Conservation (phyloP, 1,284 basidiomycete species). For the Microstroma glucosiphilum region DNA sequence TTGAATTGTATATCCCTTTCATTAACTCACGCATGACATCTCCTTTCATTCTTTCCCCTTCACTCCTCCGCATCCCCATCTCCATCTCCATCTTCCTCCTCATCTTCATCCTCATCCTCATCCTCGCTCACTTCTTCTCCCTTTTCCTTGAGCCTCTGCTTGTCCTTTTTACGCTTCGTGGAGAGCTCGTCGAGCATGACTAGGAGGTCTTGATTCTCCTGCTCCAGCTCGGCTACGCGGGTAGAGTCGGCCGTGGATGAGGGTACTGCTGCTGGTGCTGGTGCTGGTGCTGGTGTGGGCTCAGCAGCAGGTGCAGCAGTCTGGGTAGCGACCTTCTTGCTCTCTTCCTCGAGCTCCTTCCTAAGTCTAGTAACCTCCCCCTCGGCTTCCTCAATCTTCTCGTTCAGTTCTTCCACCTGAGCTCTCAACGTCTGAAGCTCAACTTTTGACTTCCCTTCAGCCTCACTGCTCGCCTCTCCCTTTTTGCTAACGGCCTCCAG, state of each 20-base stretch:
- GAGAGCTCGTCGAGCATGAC: conserved; percentile 88
- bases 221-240: conserved; percentile 64
- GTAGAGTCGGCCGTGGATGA: background rate
- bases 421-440: background rate
- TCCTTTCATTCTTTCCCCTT: background rate
- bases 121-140: conserved; percentile 67
- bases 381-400: conserved; percentile 9
- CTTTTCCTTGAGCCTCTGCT: conserved; percentile 64
- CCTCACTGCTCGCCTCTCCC: conserved; percentile 8
- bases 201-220: conserved; percentile 89
- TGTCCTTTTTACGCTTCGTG: conserved; percentile 75
- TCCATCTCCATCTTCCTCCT: conserved; percentile 61
- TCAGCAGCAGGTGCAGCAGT: background rate
- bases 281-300: background rate
- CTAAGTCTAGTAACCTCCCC: background rate
- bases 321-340: conserved; percentile 15
- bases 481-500: conserved; percentile 9
- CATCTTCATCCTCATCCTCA: conserved; percentile 76
- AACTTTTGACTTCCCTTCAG: conserved; percentile 4
- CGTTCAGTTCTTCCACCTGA: conserved; percentile 12
- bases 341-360: conserved; percentile 18
- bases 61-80: conserved; percentile 7
- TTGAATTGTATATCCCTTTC: too few relatives aligned
- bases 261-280: background rate
- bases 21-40: too few relatives aligned